phyloP scores from a whole-genome alignment of 345 rosid genomes.

The Anacardium occidentale region DNA sequence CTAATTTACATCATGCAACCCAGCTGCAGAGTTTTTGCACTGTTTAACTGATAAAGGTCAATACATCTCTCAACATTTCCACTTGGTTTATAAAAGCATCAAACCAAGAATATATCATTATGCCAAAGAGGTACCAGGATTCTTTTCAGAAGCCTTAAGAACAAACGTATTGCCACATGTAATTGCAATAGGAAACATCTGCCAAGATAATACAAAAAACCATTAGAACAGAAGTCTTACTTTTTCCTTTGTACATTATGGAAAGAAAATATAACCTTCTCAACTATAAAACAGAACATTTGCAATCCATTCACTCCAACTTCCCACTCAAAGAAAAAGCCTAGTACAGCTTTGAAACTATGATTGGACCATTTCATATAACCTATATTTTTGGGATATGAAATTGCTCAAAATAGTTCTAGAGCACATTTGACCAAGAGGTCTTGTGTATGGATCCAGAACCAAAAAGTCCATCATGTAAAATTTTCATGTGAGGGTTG shows the following conservation, averaged over 20 bases:
- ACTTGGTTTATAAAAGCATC: neutral
- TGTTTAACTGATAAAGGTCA: neutral
- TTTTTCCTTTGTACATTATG: neutral
- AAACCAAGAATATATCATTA: slow-evolving; percentile 11
- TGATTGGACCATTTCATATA: neutral
- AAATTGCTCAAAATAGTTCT: neutral
- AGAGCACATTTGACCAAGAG: neutral
- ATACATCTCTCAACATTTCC: neutral
- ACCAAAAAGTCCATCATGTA: no score
- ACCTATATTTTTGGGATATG: neutral
- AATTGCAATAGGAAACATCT: slow-evolving; percentile 49
- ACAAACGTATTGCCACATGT: slow-evolving; percentile 47
- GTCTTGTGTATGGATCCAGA: neutral
- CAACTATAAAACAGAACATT: neutral
- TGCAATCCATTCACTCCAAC: neutral
- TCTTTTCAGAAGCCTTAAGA: slow-evolving; percentile 41
- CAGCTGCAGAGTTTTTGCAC: neutral
- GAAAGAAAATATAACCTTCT: neutral
- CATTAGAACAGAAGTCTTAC: neutral
- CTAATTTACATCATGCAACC: neutral
- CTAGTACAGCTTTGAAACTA: neutral
- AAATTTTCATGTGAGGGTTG: neutral
- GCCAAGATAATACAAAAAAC: slow-evolving; percentile 20
- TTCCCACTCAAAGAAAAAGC: neutral
- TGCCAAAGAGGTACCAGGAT: slow-evolving; percentile 34